Evolutionary conservation across 1,139 yeast species (phyloP), one percentile per base, ranked within the genome.

Genomic region (Arxiozyma bovina): DNA sequence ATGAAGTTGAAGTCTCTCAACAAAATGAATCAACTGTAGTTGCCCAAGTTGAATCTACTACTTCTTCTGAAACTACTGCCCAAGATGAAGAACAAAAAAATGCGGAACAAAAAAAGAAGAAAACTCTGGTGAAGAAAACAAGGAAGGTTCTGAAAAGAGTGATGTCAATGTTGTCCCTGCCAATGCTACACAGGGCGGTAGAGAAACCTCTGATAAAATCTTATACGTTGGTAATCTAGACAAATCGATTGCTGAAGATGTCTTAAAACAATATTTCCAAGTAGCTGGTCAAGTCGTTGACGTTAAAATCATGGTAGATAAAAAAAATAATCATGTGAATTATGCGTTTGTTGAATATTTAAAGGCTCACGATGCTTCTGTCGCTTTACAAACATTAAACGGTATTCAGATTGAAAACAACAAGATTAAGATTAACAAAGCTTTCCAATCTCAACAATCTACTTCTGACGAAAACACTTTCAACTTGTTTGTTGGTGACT

Each of bases 401-500:
- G 89, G 88, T 43, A 54, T 73, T 74, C 58, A 64, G 47, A 64
- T 85, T 50, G 79, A 79, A 60, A 77, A 78, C 55, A 72, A 76
- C 46, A 81, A 78, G 52, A 75, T 89, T 58, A 80, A 76, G 59
- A 80, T 89, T 65, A 86, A 87, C 62, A 86, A 90, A 85, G 97
- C 96, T 17, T 88, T 78, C 72, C 93, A 87, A 69, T 81, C 90
- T 44, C 84, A 83, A 62, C 82, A 80, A 57, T 77, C 79, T 51
- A 80, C 75, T 60, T 74, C 72, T 52, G 74, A 68, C 61, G 78
- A 76, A 43, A 80, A 78, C 45, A 80, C 85, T 41, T 86, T 76
- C 70, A 87, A 87, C 65, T 73, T 90, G 51, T 90, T 89, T 69
- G 91, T 90, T 23, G 96, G 97, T 53, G 96, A 90, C 69, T 77